Evolutionary conservation across 2,329 filamentous ascomycete species (phyloP), one percentile per base, ranked within the genome.

Genomic region (Myotisia sp.): DNA sequence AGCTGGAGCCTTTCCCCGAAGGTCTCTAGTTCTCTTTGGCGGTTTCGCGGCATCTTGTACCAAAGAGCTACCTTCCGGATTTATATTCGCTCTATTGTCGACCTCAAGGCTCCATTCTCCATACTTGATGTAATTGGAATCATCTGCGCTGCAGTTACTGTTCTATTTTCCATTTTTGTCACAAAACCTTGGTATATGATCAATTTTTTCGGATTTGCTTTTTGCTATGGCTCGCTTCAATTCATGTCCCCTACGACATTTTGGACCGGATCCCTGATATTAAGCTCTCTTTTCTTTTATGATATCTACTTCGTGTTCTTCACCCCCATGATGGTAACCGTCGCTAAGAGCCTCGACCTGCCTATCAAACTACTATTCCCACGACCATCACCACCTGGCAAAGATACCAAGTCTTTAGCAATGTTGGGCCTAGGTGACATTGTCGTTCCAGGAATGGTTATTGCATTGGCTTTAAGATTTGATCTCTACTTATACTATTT

Each of bases 361-460:
- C 90, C 87, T 0, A 90, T 94, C 54, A 95, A 94, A 54, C 71
- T 98, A 5, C 69, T 90, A 4, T 92, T 93, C 42, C 76, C 80
- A 2, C 68, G 70, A n/a, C 75, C 77, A 5, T 54, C 63, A 3
- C 51, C 57, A 21, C 54, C 64, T n/a, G 54, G 55, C 5, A 56
- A 62, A n/a, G 59, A 60, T 8, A 51, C 60, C 5, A 52, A 52
- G 31, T 51, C 52, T 3, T 50, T 68, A 45, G 70, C 82, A 34
- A 92, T 95, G 70, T 74, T 98, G 5, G 87, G 87, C 0, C 68
- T 95, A 0, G 87, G 87, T n/a, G 87, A 98, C 51, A 81, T 98
- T 38, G 81, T 93, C 1, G 67, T 98, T 3, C 87, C 87, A 0
- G 90, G 87, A 6, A 84, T 95, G 49, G 77, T 94, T 59, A 79